These are phyloP conservation scores for Ogataea pilisensis DNA, from an alignment of 805 yeast genomes.

Conservation along the genomic window DNA sequence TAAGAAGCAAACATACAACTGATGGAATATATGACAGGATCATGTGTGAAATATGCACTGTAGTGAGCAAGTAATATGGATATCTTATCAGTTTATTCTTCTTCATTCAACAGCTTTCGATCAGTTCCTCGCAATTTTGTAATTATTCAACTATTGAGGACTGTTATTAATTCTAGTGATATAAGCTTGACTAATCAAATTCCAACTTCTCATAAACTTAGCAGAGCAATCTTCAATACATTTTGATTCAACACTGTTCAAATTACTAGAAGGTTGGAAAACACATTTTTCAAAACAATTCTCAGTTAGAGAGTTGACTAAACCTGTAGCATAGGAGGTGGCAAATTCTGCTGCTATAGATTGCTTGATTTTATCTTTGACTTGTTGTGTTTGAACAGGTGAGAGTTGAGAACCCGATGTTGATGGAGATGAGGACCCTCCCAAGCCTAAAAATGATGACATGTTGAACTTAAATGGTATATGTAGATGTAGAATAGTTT, in stretches of 20 bases:
- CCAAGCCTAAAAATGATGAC: constrained; percentile 32
- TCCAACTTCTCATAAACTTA: constrained; percentile 91
- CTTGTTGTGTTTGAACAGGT: constrained; percentile 33
- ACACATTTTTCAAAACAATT: constrained; percentile 84
- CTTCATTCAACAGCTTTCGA: no score
- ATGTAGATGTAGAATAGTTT: no score
- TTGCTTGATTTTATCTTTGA: constrained; percentile 60
- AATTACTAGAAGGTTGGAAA: constrained; percentile 49
- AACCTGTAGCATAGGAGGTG: constrained; percentile 84
- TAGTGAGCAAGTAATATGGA: no score
- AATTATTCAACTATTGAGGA: neutral
- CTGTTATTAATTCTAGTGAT: constrained; percentile 53
- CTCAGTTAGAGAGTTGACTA: constrained; percentile 79
- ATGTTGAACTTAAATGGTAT: constrained; percentile 12
- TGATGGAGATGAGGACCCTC: constrained; percentile 17
- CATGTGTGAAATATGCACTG: no score
- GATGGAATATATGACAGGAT: no score
- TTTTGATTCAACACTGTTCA: constrained; percentile 48
- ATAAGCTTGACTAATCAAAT: constrained; percentile 72
- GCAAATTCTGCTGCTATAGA: constrained; percentile 82
- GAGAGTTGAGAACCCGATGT: constrained; percentile 8
- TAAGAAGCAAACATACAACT: no score
- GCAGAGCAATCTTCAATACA: constrained; percentile 78
- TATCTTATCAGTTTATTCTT: no score
- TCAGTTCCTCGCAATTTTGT: no score